These are phyloP conservation scores for Spinellus fusiger DNA, from an alignment of 192 early-diverging fungal species.

Conservation along the genomic window DNA sequence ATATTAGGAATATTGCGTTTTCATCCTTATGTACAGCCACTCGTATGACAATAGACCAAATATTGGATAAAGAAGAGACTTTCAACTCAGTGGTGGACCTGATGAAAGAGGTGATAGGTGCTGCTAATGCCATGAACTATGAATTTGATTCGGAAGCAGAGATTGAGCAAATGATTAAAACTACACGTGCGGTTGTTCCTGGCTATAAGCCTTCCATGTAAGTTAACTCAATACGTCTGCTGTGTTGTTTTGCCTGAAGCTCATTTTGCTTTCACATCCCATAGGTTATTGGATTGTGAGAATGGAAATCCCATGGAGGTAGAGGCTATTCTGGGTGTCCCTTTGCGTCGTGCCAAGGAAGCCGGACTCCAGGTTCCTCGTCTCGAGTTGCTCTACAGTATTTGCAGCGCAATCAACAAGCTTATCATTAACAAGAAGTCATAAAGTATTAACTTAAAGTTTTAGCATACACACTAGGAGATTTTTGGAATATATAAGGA, in stretches of 20 bases:
- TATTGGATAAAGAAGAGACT: constrained; percentile 45
- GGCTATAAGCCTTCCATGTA: constrained; percentile 43
- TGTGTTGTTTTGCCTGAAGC: neutral
- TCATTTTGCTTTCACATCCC: neutral
- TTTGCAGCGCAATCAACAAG: constrained; percentile 7
- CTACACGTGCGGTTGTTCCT: constrained; percentile 24
- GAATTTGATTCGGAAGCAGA: constrained; percentile 29
- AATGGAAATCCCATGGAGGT: constrained; percentile 36
- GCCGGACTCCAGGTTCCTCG: constrained; percentile 22
- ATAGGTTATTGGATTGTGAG: constrained; percentile 37
- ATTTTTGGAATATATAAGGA: too few relatives aligned
- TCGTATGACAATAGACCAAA: constrained; percentile 45
- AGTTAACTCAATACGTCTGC: too few relatives aligned
- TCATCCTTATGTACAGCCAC: constrained; percentile 60
- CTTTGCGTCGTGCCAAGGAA: constrained; percentile 30
- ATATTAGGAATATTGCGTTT: constrained; percentile 59
- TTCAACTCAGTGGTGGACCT: constrained; percentile 32
- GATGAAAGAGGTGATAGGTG: constrained; percentile 50
- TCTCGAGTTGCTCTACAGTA: constrained; percentile 6
- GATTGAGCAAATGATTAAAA: constrained; percentile 28
- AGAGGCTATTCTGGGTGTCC: constrained; percentile 33
- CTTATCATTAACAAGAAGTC: neutral
- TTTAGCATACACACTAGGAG: too few relatives aligned
- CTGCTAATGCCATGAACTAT: constrained; percentile 45
- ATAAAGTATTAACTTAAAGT: too few relatives aligned